phyloP scores from a whole-genome alignment of 768 basidiomycete genomes.

The Rhodocollybia butyracea region DNA sequence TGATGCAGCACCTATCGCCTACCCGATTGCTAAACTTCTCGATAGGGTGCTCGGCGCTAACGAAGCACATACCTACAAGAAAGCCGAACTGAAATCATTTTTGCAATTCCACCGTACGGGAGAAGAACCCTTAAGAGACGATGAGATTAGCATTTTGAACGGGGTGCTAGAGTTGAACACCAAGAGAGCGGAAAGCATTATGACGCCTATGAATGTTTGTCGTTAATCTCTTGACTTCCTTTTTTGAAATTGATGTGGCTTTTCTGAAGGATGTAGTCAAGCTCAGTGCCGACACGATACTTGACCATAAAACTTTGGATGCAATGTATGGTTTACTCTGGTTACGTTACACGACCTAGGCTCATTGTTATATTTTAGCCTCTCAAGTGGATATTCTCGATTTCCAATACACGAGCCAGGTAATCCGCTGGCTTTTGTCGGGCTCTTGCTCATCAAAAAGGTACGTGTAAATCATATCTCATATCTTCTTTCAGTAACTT shows the following conservation, averaged over 20 bases:
- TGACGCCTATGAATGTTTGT: slow-evolving; percentile 73
- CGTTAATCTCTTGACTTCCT: slow-evolving; percentile 10
- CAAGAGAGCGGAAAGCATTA: slow-evolving; percentile 73
- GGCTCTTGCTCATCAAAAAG: slow-evolving; percentile 82
- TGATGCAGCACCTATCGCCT: slow-evolving; percentile 69
- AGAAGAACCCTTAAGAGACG: slow-evolving; percentile 74
- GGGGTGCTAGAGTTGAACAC: slow-evolving; percentile 76
- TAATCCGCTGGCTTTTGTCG: slow-evolving; percentile 68
- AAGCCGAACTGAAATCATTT: slow-evolving; percentile 77
- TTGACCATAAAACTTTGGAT: slow-evolving; percentile 80
- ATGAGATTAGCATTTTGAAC: slow-evolving; percentile 79
- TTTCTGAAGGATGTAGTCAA: slow-evolving; percentile 71
- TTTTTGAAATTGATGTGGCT: not conserved
- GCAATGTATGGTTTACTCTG: slow-evolving; percentile 47
- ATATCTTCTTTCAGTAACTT: not conserved
- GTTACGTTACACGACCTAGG: not conserved
- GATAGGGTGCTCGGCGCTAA: slow-evolving; percentile 77
- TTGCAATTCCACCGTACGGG: slow-evolving; percentile 77
- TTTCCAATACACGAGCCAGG: slow-evolving; percentile 83
- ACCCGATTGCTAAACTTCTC: slow-evolving; percentile 76
- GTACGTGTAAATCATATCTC: too few species aligned
- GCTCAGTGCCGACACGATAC: slow-evolving; percentile 69
- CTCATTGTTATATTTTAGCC: slow-evolving; percentile 30
- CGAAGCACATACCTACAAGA: slow-evolving; percentile 76
- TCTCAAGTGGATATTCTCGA: slow-evolving; percentile 85